Base-by-base conservation (phyloP, 495 filamentous ascomycete genomes). In the Hypoxylon trugodes region DNA sequence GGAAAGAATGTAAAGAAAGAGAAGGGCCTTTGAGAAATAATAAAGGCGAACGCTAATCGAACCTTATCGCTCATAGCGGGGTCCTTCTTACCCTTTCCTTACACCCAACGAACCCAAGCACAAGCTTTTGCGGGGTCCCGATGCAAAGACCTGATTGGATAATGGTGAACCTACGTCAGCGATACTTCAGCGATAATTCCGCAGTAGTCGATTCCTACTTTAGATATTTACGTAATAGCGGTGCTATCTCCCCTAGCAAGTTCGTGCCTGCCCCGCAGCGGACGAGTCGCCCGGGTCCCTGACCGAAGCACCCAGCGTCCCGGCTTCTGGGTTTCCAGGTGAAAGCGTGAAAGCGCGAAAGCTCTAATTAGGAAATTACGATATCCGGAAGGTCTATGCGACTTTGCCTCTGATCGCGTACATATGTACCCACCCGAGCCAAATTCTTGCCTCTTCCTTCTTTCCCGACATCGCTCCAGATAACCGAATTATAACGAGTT, bases 221-320 rank as follows among this genome's bases (percentile, higher is more conserved):
- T 22, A 41, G 28, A 42, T 32, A 42, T 54, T 66, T 61, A 61
- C 63, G 57, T 66, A 66, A 66, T 47, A 13, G 32, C 38, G 41
- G 4, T 19, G 6, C 43, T 40, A 57, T 24, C 35, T 6, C 26
- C 24, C 48, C 28, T 52, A 54, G 54, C 59, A 26, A n/a, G n/a
- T 42, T 36, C 16, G 58, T 55, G 25, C 64, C 42, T 61, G 69
- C 6, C 75, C 78, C 35, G 70, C 69, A 8, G 76, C 9, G 79
- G 76, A 69, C 77, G 37, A 24, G n/a, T 22, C 15, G 35, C 8
- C 21, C 26, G 53, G 54, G 47, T 51, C 46, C 38, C 38, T 52
- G 32, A 59, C 41, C 53, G 47, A 65, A n/a, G 26, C 33, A 33
- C 46, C n/a, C 47, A 38, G 28, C 32, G 32, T 26, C 53, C 47